Base-by-base conservation (phyloP, 2,329 filamentous ascomycete species). In the Lasiodiplodia gonubiensis region DNA sequence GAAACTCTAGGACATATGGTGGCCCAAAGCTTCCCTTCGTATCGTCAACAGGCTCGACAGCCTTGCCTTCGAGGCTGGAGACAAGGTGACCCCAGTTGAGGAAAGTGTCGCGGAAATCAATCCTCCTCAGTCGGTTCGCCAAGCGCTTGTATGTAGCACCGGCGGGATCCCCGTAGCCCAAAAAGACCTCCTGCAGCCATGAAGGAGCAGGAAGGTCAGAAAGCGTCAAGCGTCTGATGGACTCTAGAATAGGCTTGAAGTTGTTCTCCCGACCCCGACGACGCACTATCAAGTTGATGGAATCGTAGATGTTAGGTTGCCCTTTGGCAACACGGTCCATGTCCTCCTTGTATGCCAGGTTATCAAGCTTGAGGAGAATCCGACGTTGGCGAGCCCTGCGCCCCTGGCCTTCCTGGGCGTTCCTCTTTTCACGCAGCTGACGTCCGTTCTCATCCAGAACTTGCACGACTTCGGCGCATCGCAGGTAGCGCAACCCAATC, bases 131-230 rank as follows among this genome's bases (percentile, higher is more conserved):
- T 68, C 89, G 87, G 76, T 93, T 95, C 1, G 91, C 82, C 18
- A 99, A 81, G 61, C 93, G 90, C 70, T 92, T 93, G 80, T 97
- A 97, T 25, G 89, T 91, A 39, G 95, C 95, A 68, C 92, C 90
- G 35, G 92, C 87, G 68, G 95, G 94, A 78, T 99, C 94, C 55
- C 95, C 95, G 77, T 97, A 98, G 3, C 95, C 95, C n/a, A 99
- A 83, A 78, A 98, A 99, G 11, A 98, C 94, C 72, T 98, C 95
- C 74, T 97, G 93, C 52, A 99, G 84, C 95, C 95, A 99, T 2
- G 90, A 87, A 16, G 95, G 93, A 65, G 98, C 85, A 7, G 92
- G 91, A 23, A 94, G 89, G 72, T 97, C 92, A 0, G 93, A 93
- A 39, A 97, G 84, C 2, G 93, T 91, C 35, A 99, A 86, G 70